These are phyloP conservation scores for Paracoccidioides lutzii DNA, from an alignment of 2,329 filamentous ascomycete genomes.

Conservation along the genomic window DNA sequence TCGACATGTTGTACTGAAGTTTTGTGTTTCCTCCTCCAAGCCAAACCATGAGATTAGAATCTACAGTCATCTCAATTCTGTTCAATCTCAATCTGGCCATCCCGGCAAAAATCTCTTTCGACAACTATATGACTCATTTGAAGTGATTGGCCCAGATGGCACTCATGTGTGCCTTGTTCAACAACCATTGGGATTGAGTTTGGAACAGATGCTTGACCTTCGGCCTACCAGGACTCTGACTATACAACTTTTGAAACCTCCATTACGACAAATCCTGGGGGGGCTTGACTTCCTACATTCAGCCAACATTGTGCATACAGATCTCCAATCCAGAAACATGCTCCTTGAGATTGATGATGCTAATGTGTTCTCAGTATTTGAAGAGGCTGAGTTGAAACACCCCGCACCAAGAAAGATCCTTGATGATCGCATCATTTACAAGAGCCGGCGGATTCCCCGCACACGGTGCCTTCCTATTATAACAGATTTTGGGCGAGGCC, in stretches of 20 bases:
- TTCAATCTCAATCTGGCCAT: slow-evolving; percentile 8
- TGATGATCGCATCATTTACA: slow-evolving; percentile 9
- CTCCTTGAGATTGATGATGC: slow-evolving; percentile 6
- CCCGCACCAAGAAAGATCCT: slow-evolving; percentile 7
- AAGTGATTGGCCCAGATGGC: slow-evolving; percentile 12
- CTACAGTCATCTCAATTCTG: slow-evolving; percentile 12
- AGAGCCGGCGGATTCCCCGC: slow-evolving; percentile 3
- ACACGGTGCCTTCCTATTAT: slow-evolving; percentile 2
- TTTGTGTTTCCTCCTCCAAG: slow-evolving; percentile 3
- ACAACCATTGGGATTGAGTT: slow-evolving; percentile 7
- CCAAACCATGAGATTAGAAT: slow-evolving; percentile 10
- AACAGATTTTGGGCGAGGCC: slow-evolving; percentile 8
- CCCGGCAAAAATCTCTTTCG: slow-evolving; percentile 14
- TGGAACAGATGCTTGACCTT: slow-evolving; percentile 8
- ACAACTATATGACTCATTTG: slow-evolving; percentile 15
- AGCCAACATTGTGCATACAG: not conserved
- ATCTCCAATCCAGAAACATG: slow-evolving; percentile 7
- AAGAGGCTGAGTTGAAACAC: slow-evolving; percentile 7
- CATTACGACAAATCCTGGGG: slow-evolving; percentile 5
- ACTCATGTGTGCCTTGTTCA: slow-evolving; percentile 8
- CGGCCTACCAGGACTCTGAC: slow-evolving; percentile 2
- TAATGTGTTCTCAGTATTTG: slow-evolving; percentile 6
- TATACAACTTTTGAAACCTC: slow-evolving; percentile 7
- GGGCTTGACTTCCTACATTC: slow-evolving; percentile 2
- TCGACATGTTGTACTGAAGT: not conserved